phyloP scores from a whole-genome alignment of 2,329 filamentous ascomycete genomes.

The Fusarium penzigii region DNA sequence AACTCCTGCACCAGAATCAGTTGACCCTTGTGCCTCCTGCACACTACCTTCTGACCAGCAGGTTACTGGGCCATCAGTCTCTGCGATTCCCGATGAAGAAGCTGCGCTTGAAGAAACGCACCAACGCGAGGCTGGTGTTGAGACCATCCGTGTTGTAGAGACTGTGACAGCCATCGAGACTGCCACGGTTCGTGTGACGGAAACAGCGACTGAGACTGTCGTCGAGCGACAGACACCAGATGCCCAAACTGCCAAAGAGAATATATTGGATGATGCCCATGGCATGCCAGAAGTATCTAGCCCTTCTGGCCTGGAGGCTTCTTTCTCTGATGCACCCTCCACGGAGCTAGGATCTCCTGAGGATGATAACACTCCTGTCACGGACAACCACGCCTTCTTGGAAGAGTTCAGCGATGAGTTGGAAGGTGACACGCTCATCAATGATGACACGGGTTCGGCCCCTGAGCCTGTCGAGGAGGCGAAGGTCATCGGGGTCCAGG shows the following conservation, averaged over 20 bases:
- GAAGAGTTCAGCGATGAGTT: background rate
- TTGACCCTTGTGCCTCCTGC: constrained; percentile 26
- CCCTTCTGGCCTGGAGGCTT: background rate
- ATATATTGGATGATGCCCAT: background rate
- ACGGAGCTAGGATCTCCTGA: background rate
- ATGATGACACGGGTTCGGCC: no score
- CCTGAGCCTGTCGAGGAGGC: no score
- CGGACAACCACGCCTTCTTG: background rate
- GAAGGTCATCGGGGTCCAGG: no score
- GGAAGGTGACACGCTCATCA: no score
- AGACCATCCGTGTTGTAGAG: constrained; percentile 33
- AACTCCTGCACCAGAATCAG: constrained; percentile 4
- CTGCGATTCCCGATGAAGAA: constrained; percentile 2
- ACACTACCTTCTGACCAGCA: constrained; percentile 9
- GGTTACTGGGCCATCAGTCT: background rate
- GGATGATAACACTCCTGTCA: background rate
- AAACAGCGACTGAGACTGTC: constrained; percentile 31
- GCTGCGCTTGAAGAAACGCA: constrained; percentile 1
- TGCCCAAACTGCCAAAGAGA: background rate
- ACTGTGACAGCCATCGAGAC: constrained; percentile 39
- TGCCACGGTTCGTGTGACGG: constrained; percentile 31
- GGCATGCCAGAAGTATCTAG: background rate
- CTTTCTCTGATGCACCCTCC: background rate
- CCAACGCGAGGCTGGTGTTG: constrained; percentile 23
- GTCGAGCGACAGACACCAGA: constrained; percentile 14